Conservation (phyloP, 495 filamentous ascomycete species). For the Neurospora pannonica region DNA sequence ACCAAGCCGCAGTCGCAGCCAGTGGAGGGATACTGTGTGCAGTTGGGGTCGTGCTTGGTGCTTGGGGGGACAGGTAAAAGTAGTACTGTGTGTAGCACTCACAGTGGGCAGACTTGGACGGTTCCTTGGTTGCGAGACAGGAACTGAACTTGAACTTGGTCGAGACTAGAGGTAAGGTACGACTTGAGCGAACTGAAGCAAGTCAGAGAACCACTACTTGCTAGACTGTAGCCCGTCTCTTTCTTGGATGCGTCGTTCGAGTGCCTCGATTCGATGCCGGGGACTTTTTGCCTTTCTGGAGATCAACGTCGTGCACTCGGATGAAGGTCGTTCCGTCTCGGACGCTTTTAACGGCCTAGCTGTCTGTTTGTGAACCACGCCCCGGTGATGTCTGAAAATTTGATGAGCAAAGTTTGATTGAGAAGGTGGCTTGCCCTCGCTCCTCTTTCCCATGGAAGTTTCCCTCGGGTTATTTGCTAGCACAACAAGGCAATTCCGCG, state of each 20-base stretch:
- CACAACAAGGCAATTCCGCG: not conserved
- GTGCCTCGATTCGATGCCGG: not conserved
- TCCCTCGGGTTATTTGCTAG: not conserved
- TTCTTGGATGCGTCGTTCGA: not conserved
- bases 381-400: not conserved
- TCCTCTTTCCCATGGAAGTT: not conserved
- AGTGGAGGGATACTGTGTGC: not conserved
- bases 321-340: not conserved
- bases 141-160: not conserved
- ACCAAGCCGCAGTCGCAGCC: not conserved
- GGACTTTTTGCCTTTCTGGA: not conserved
- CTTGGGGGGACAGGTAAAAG: not conserved
- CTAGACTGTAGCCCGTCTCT: not conserved
- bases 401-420: not conserved
- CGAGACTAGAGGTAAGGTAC: not conserved
- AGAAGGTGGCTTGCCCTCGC: not conserved
- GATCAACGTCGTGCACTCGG: not conserved
- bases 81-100: not conserved
- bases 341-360: not conserved
- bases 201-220: not conserved
- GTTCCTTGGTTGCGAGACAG: not conserved
- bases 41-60: not conserved
- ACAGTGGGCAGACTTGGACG: not conserved
- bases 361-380: not conserved
- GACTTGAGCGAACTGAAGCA: not conserved